Conservation (phyloP, 495 filamentous ascomycete genomes). For the Aspergillus saccharolyticus region DNA sequence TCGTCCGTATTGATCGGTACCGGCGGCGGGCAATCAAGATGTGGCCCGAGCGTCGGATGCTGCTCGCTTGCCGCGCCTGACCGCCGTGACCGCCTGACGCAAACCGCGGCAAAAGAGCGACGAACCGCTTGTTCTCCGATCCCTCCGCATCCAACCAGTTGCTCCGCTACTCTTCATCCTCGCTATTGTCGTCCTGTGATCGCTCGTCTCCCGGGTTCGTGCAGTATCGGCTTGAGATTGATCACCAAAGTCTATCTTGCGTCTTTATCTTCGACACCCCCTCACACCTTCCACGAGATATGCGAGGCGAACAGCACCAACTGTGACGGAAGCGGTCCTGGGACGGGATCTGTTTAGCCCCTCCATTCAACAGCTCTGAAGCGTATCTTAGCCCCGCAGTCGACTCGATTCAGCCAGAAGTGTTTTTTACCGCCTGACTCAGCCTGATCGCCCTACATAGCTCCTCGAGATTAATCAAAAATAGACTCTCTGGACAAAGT, state of each 20-base stretch:
- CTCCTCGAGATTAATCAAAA: too few relatives aligned
- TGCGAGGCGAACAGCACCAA: slow-evolving; percentile 15
- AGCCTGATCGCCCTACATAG: neutral
- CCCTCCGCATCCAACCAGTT: slow-evolving; percentile 17
- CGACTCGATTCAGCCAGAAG: neutral
- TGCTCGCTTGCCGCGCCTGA: slow-evolving; percentile 36
- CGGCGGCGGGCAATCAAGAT: slow-evolving; percentile 28
- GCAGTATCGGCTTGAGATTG: neutral
- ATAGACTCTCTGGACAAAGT: slow-evolving; percentile 8
- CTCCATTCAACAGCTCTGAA: slow-evolving; percentile 12
- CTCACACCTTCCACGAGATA: too few relatives aligned
- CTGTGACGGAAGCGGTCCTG: slow-evolving; percentile 17
- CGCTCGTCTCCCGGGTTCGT: neutral
- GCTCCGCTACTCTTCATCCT: neutral
- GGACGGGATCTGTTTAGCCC: slow-evolving; percentile 22
- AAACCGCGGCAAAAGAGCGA: slow-evolving; percentile 14
- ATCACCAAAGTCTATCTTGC: neutral
- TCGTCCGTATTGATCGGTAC: neutral
- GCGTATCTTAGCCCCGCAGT: neutral
- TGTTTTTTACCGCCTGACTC: neutral
- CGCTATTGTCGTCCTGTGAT: slow-evolving; percentile 6
- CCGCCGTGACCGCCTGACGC: slow-evolving; percentile 27
- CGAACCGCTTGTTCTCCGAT: slow-evolving; percentile 17
- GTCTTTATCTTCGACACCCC: neutral
- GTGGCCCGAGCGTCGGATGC: slow-evolving; percentile 39